Evolutionary conservation across 108 stramenopile species (phyloP), one percentile per base, ranked within the genome.

Genomic region (Skeletonema marinoi): DNA sequence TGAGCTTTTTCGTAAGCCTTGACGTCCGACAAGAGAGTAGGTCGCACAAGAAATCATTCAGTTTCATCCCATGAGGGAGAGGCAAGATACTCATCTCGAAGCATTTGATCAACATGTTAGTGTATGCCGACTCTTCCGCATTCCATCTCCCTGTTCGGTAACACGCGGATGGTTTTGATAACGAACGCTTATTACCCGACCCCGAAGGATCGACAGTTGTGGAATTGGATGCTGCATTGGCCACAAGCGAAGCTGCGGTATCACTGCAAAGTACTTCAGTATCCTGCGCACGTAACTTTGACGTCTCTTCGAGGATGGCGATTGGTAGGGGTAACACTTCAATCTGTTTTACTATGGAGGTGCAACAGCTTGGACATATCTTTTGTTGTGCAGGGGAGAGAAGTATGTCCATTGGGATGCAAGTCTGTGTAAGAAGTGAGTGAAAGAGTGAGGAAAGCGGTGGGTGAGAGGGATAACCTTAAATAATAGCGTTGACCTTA

Each of bases 1-100:
- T 94, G 86, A 92, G 87, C 72, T 94, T 94, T 74, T 94, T 94
- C 14, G 93, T 94, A 19, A 94, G 83, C 21, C 93, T 87, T 58
- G 84, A 86, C 6, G 80, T 83, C 70, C 88, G 88, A 68, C 93
- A 94, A 6, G 89, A 67, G 13, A 94, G 86, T 66, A 91, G 60
- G 36, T 91, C 91, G 41, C 89, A 86, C 35, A 94, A 63, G 64
- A 94, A 92, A 31, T 94, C 93, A 60, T 94, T 90, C 66, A 92
- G 67, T 33, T 90, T 90, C 61, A 94, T 80, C 1, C 93, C 93
- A 33, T 94, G 87, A n/a, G 90, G 87, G 10, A 92, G 59, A 6
- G 90, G 85, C 16, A 94, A 71, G 17, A 66, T 42, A 19, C 91
- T 90, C 29, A 85, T 65, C 56, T 94, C 93, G 69, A 94, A 94